phyloP scores from a whole-genome alignment of 2,329 filamentous ascomycete genomes.

The Truncatella angustata region DNA sequence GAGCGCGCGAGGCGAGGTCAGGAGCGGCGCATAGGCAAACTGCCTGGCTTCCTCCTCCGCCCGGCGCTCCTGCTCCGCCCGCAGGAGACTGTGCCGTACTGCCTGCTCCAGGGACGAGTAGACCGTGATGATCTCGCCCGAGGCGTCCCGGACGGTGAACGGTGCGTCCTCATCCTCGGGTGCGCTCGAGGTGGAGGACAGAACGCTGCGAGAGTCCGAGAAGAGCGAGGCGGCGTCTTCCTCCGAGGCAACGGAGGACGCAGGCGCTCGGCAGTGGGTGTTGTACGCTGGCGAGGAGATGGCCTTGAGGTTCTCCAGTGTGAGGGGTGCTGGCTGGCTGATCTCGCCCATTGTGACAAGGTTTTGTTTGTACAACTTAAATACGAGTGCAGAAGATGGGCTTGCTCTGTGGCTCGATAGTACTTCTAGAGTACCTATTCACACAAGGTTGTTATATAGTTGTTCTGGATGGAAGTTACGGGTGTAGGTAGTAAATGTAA shows the following conservation, averaged over 20 bases:
- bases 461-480: background rate
- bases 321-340: background rate
- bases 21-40: conserved; percentile 1
- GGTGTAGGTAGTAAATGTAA: background rate
- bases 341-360: background rate
- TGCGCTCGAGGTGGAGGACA: conserved; percentile 23
- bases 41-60: conserved; percentile 15
- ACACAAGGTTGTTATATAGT: background rate
- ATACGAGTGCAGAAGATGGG: no score
- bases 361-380: no score
- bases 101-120: conserved; percentile 31
- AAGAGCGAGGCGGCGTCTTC: conserved; percentile 19
- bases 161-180: conserved; percentile 13
- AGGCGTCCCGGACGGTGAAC: conserved; percentile 19
- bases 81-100: conserved; percentile 22
- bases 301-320: conserved; percentile 7
- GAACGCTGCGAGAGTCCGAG: conserved; percentile 11
- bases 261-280: background rate
- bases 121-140: conserved; percentile 25
- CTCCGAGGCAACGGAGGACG: background rate
- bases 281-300: background rate
- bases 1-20: background rate
- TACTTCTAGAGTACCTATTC: no score
- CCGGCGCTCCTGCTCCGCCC: conserved; percentile 17
- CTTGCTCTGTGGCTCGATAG: background rate